Base-by-base conservation (phyloP, 495 filamentous ascomycete genomes). In the Aspergillus wentii region DNA sequence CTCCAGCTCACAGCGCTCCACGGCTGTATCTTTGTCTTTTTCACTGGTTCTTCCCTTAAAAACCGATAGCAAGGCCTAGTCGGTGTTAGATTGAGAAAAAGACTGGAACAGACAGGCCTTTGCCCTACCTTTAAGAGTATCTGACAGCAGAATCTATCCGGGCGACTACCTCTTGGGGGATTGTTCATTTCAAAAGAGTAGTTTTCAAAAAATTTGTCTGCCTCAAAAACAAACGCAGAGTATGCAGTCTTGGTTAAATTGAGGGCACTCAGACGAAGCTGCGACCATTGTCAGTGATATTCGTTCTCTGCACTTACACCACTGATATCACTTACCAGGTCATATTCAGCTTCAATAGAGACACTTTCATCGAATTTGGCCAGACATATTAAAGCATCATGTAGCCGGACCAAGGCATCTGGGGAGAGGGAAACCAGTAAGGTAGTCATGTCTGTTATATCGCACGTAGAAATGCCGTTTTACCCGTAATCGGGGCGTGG, bases 211-310 rank as follows among this genome's bases (percentile, higher is more conserved):
- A 96, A 98, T n/a, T 67, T 64, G 38, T 69, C 71, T 17, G 72
- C 73, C 33, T 83, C 77, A 25, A 95, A 79, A 9, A 75, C 75
- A 49, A 95, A 86, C 11, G 86, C 86, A 0, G 84, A 80, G 64
- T 95, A 95, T 27, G 88, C 88, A 15, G 92, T 94, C 54, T 94
- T 94, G 11, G 89, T 87, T n/a, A 81, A 75, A 62, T 97, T 98
- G 26, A 98, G 68, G 2, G 86, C 80, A 22, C 86, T 89, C 33
- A 98, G 56, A 14, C 82, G 75, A 30, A 96, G 78, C 85, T 94
- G 4, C 10, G 11, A 16, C 19, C 13, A 5, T 27, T 20, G 19
- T 46, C 15, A 57, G 42, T 26, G 10, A 31, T 19, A 33, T 31
- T 21, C 28, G 17, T 8, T 23, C 17, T 14, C 20, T 17, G 8